phyloP scores from a whole-genome alignment of 108 stramenopile species.

The Fistulifera pelliculosa region DNA sequence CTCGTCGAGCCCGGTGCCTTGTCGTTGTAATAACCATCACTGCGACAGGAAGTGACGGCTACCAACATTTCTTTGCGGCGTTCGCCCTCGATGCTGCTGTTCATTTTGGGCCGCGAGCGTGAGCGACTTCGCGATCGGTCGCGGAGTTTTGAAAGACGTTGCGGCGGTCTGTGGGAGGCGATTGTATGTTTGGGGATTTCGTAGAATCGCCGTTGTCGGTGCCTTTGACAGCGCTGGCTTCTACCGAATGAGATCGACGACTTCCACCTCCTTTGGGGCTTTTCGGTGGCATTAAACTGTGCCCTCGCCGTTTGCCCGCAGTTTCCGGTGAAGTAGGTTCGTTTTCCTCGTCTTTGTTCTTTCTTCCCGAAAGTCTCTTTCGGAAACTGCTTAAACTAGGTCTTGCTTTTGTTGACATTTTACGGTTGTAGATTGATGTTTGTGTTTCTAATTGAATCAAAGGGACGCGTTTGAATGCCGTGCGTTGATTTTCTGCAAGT shows the following conservation, averaged over 20 bases:
- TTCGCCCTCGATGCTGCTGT: neutral
- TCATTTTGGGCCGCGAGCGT: slow-evolving; percentile 7
- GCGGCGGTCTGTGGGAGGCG: neutral
- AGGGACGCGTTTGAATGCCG: no score
- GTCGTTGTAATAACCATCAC: slow-evolving; percentile 82
- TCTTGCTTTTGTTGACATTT: slow-evolving; percentile 87
- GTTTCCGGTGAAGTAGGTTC: neutral
- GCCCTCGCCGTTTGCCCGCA: neutral
- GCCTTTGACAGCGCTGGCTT: neutral
- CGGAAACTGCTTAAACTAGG: slow-evolving; percentile 42
- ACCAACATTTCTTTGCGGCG: slow-evolving; percentile 39
- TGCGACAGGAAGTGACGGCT: slow-evolving; percentile 76
- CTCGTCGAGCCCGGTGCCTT: slow-evolving; percentile 74
- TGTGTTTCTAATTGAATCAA: no score
- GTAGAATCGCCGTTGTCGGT: neutral
- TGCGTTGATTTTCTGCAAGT: no score
- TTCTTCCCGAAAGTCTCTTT: slow-evolving; percentile 1
- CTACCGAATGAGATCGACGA: neutral
- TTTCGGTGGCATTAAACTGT: neutral
- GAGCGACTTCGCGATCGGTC: slow-evolving; percentile 31
- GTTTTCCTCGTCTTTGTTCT: neutral
- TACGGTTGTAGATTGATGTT: slow-evolving; percentile 11
- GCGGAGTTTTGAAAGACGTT: slow-evolving; percentile 17
- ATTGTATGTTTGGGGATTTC: neutral
- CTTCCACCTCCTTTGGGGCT: neutral